phyloP scores from a whole-genome alignment of 2,329 filamentous ascomycete species.

The Claviceps sp. region DNA sequence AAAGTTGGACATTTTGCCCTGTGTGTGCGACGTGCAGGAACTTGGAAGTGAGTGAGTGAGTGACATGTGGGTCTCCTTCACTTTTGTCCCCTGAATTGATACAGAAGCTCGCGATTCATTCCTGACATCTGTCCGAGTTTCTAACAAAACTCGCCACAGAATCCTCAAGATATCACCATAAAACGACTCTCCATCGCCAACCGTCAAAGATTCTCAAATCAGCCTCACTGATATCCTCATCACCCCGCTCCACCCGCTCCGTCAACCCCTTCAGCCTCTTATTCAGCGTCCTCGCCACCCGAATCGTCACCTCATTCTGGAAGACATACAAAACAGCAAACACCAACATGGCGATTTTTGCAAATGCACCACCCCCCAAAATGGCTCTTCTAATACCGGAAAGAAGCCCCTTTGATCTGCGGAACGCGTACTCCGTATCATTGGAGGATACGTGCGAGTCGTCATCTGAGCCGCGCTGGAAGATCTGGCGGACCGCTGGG shows the following conservation, averaged over 20 bases:
- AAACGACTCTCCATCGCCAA: slow-evolving; percentile 43
- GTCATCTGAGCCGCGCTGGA: slow-evolving; percentile 29
- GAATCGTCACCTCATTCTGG: slow-evolving; percentile 42
- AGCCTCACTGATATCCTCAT: slow-evolving; percentile 30
- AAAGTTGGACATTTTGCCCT: background rate
- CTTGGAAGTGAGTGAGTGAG: no score
- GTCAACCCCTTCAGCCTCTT: slow-evolving; percentile 36
- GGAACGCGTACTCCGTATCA: slow-evolving; percentile 45
- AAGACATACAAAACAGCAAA: slow-evolving; percentile 46
- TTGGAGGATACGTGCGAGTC: slow-evolving; percentile 27
- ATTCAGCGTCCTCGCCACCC: slow-evolving; percentile 38
- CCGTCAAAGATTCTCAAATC: slow-evolving; percentile 37
- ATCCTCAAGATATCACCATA: slow-evolving; percentile 23
- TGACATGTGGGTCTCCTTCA: background rate
- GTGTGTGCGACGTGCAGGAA: no score
- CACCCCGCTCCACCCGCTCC: slow-evolving; percentile 33
- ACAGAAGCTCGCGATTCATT: no score
- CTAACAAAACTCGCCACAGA: no score
- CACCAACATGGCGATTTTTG: slow-evolving; percentile 39
- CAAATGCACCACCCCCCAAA: slow-evolving; percentile 30
- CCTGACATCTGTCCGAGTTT: no score
- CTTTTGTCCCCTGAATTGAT: no score
- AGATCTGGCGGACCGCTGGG: slow-evolving; percentile 37
- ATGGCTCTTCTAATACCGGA: slow-evolving; percentile 33
- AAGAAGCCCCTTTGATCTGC: slow-evolving; percentile 35